A percentile compares a stretch with the other conserved stretches of the same genome.
These are phyloP conservation scores for Paramecium octaurelia DNA, from an alignment of 73 alveolate genomes.

Conservation along the genomic window DNA sequence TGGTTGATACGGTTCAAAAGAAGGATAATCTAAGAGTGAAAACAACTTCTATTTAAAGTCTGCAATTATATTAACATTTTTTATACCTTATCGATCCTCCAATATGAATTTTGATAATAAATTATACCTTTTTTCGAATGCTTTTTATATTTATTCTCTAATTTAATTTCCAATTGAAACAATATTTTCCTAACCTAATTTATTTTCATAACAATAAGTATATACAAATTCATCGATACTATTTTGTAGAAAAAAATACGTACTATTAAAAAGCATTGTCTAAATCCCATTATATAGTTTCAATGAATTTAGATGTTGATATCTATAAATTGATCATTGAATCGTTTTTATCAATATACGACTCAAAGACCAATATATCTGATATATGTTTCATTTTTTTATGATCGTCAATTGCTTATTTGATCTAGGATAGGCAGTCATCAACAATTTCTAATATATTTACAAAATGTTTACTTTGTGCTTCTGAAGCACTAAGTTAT, in stretches of 20 bases:
- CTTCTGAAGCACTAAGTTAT: not conserved
- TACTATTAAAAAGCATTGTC: not conserved
- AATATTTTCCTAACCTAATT: not conserved
- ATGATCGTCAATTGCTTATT: not conserved
- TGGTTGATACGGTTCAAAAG: not conserved
- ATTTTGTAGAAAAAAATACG: not conserved
- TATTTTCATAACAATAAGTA: not conserved
- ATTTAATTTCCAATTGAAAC: slow-evolving; percentile 6
- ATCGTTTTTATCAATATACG: not conserved
- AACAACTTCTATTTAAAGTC: not conserved
- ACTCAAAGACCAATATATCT: not conserved
- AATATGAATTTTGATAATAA: not conserved
- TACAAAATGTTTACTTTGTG: not conserved
- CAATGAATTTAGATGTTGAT: not conserved
- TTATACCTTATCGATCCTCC: not conserved
- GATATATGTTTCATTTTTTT: not conserved
- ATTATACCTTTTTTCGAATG: not conserved
- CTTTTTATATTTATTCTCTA: slow-evolving; percentile 22
- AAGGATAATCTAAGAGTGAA: not conserved
- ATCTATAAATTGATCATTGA: not conserved
- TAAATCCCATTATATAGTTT: not conserved
- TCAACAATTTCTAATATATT: not conserved
- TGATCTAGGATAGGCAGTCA: not conserved
- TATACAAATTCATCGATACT: slow-evolving; percentile 10
- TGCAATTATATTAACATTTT: not conserved